Conservation (phyloP, 768 basidiomycete genomes). For the Lentinula sp. region DNA sequence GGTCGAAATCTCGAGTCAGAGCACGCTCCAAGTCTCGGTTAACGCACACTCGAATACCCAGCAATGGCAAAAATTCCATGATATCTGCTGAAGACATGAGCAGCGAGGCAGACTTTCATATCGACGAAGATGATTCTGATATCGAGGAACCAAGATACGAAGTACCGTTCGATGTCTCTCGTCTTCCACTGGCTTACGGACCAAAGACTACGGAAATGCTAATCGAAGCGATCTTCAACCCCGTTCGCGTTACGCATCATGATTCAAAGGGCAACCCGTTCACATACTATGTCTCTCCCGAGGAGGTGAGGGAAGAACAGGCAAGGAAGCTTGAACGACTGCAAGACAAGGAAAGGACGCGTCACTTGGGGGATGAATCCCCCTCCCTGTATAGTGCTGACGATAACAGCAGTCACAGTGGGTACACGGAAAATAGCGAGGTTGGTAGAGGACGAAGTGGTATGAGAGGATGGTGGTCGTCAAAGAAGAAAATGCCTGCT, state of each 20-base stretch:
- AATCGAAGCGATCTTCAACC: constrained; percentile 80
- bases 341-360: not conserved
- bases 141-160: constrained; percentile 3
- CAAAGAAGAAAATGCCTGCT: not conserved
- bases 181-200: constrained; percentile 48
- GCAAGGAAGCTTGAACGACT: not conserved
- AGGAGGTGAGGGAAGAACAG: not conserved
- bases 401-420: constrained; percentile 1
- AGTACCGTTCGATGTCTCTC: constrained; percentile 4
- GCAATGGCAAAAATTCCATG: not conserved
- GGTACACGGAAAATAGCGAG: not conserved
- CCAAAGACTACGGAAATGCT: constrained; percentile 64
- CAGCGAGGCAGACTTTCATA: not conserved
- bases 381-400: not conserved
- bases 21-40: not conserved
- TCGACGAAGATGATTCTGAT: not conserved
- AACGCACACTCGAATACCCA: not conserved
- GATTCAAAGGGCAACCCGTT: constrained; percentile 1
- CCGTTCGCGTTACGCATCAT: constrained; percentile 37
- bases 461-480: constrained; percentile 3
- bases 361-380: not conserved
- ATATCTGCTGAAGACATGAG: not conserved
- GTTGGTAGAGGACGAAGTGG: not conserved
- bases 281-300: constrained; percentile 5
- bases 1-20: not conserved